These are phyloP conservation scores for Xylaria venustula DNA, from an alignment of 495 filamentous ascomycete genomes.

Conservation along the genomic window DNA sequence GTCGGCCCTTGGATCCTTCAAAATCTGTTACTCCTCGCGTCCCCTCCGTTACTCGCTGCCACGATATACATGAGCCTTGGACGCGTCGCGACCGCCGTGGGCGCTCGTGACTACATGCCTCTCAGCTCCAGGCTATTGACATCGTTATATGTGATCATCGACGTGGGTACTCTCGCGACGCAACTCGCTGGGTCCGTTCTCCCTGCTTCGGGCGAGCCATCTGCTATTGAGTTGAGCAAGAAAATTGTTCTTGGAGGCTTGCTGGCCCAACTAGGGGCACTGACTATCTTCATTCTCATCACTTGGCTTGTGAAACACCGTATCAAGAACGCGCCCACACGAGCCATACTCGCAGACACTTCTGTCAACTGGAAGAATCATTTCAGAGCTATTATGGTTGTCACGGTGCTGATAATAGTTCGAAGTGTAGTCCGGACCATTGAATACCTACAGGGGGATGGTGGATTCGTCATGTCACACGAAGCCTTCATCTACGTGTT, in stretches of 20 bases:
- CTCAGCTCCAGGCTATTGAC: constrained; percentile 41
- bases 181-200: constrained; percentile 40
- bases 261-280: constrained; percentile 51
- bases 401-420: constrained; percentile 57
- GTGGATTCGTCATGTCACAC: constrained; percentile 47
- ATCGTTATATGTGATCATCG: constrained; percentile 44
- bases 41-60: constrained; percentile 19
- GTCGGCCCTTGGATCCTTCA: constrained; percentile 9
- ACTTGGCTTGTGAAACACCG: constrained; percentile 38
- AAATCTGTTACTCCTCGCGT: constrained; percentile 7
- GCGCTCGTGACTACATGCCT: constrained; percentile 41
- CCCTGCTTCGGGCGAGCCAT: constrained; percentile 24
- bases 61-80: constrained; percentile 47
- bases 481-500: constrained; percentile 64
- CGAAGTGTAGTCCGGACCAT: constrained; percentile 60
- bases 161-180: constrained; percentile 43
- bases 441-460: constrained; percentile 57
- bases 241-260: constrained; percentile 44
- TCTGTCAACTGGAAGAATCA: constrained; percentile 44
- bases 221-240: constrained; percentile 33
- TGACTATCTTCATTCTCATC: constrained; percentile 48
- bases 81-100: constrained; percentile 38
- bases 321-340: constrained; percentile 8
- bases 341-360: background rate
- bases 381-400: constrained; percentile 53